These are phyloP conservation scores for Ajuga reptans DNA, from an alignment of 305 asterid species.

Conservation along the genomic window DNA sequence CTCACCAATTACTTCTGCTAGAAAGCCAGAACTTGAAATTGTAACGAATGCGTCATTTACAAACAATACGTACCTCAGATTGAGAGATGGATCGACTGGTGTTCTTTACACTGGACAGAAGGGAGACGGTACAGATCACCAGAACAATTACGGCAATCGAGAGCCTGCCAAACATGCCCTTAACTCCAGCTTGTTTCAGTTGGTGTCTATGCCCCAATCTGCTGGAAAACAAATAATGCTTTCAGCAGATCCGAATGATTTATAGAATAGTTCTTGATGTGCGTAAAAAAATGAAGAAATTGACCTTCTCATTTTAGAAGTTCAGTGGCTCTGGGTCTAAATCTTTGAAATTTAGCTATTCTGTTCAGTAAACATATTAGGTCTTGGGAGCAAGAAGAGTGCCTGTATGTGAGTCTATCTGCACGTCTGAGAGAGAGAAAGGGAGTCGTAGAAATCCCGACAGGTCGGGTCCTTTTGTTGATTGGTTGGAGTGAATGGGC, in stretches of 20 bases:
- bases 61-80: constrained; percentile 39
- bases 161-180: constrained; percentile 66
- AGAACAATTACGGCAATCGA: constrained; percentile 55
- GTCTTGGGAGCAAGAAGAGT: not conserved
- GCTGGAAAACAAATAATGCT: constrained; percentile 21
- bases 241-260: constrained; percentile 29
- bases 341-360: not conserved
- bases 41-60: not conserved
- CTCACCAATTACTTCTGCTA: not conserved
- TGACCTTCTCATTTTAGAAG: constrained; percentile 47
- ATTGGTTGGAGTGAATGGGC: too few relatives aligned
- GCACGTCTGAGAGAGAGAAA: not conserved
- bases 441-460: too few relatives aligned
- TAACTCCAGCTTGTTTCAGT: constrained; percentile 61
- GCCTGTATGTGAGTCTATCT: not conserved
- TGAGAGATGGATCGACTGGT: constrained; percentile 29
- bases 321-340: not conserved
- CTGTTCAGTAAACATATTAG: not conserved
- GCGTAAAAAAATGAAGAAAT: not conserved
- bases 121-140: constrained; percentile 55
- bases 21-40: not conserved
- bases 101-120: constrained; percentile 43
- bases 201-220: constrained; percentile 58
- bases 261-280: not conserved
- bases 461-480: too few relatives aligned